Percentiles rank a stretch among this genome's conserved stretches.
These are phyloP conservation scores for Scutellaria barbata DNA, from an alignment of 257 asterid genomes.

Conservation along the genomic window DNA sequence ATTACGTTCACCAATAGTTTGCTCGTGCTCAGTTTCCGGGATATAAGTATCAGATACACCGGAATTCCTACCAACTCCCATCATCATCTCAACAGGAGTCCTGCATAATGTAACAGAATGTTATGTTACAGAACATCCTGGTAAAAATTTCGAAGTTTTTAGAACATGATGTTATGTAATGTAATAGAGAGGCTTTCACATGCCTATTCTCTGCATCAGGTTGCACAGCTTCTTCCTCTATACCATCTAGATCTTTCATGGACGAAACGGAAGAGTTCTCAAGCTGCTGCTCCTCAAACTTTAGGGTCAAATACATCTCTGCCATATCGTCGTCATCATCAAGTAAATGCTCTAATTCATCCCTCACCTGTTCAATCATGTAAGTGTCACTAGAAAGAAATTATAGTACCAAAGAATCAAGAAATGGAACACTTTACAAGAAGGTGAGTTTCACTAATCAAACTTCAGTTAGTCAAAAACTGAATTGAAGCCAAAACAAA, in stretches of 20 bases:
- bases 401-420: neutral
- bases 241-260: conserved; percentile 45
- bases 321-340: conserved; percentile 95
- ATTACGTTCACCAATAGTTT: conserved; percentile 33
- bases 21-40: conserved; percentile 38
- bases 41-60: conserved; percentile 40
- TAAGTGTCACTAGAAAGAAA: neutral
- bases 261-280: conserved; percentile 59
- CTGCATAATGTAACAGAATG: neutral
- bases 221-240: conserved; percentile 45
- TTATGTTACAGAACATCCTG: neutral
- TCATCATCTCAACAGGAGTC: conserved; percentile 7
- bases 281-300: conserved; percentile 52
- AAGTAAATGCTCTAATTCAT: conserved; percentile 83
- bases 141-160: too few species aligned
- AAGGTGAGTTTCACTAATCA: neutral
- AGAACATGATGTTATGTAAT: neutral
- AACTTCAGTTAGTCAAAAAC: too few species aligned
- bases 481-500: too few species aligned
- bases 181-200: conserved; percentile 11
- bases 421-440: neutral
- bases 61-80: conserved; percentile 44
- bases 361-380: conserved; percentile 62
- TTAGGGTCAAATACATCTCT: conserved; percentile 88
- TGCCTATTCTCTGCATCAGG: conserved; percentile 47